Evolutionary conservation across 345 rosid genomes (phyloP).

Genomic region (Laguncularia racemosa): DNA sequence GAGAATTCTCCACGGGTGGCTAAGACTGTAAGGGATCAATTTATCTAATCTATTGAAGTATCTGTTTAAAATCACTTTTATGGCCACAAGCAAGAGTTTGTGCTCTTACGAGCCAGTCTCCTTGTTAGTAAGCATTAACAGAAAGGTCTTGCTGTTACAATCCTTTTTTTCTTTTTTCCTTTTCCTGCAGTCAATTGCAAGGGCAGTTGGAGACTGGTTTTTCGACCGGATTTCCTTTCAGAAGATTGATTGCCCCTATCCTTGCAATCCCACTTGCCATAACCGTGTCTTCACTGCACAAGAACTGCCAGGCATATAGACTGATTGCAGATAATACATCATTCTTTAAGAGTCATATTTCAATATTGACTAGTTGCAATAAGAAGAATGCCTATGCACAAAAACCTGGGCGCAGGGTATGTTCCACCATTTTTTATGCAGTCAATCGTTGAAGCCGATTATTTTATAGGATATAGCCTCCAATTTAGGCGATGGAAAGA

Average conservation of each 20-base stretch:
- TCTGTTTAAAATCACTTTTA: neutral
- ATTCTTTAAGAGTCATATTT: constrained; percentile 4
- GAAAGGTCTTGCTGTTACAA: no score
- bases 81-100: neutral
- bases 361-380: neutral
- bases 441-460: no score
- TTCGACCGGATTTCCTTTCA: constrained; percentile 57
- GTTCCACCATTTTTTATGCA: no score
- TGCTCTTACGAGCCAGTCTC: neutral
- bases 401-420: no score
- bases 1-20: constrained; percentile 53
- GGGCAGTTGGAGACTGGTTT: constrained; percentile 91
- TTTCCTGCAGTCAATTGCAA: constrained; percentile 63
- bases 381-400: no score
- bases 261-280: constrained; percentile 95
- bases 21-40: constrained; percentile 34
- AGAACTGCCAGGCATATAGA: constrained; percentile 27
- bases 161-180: no score
- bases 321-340: constrained; percentile 5
- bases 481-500: no score
- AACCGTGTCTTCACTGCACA: constrained; percentile 36
- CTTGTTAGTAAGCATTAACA: neutral
- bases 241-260: constrained; percentile 89
- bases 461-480: no score
- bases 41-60: neutral